Evolutionary conservation across 2,329 filamentous ascomycete species (phyloP).

Genomic region (Trichoderma lentiforme): DNA sequence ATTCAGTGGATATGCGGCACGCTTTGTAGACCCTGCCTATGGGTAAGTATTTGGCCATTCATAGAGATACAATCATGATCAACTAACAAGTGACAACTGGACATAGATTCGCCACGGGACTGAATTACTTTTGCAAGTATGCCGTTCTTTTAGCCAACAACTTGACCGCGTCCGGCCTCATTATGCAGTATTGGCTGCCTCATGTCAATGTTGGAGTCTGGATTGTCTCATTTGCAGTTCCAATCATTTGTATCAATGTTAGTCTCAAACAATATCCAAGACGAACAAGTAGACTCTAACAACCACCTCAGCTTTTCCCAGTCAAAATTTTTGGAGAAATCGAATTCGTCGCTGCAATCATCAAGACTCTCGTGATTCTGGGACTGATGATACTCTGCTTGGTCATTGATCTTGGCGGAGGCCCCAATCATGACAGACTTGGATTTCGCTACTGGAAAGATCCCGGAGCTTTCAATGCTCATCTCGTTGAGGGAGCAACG

Average conservation of each 20-base stretch:
- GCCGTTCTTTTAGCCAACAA: too few species aligned
- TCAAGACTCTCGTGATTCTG: neutral
- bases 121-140: too few species aligned
- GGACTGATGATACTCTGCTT: neutral
- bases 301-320: neutral
- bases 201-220: too few species aligned
- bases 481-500: neutral
- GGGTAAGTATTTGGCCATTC: neutral
- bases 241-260: neutral
- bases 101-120: too few species aligned
- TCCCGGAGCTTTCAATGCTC: neutral
- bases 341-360: neutral
- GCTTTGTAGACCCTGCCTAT: neutral
- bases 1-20: neutral
- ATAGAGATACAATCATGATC: neutral
- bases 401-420: neutral
- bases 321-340: neutral
- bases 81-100: too few species aligned
- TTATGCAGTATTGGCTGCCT: too few species aligned
- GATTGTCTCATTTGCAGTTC: neutral
- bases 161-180: too few species aligned
- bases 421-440: neutral
- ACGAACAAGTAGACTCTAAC: rapidly evolving
- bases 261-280: neutral
- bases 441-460: neutral